A percentile compares a stretch with the other conserved stretches of the same genome.
These are phyloP conservation scores for Sorghum bicolor DNA, from an alignment of 176 grass and related monocot species.

Conservation along the genomic window DNA sequence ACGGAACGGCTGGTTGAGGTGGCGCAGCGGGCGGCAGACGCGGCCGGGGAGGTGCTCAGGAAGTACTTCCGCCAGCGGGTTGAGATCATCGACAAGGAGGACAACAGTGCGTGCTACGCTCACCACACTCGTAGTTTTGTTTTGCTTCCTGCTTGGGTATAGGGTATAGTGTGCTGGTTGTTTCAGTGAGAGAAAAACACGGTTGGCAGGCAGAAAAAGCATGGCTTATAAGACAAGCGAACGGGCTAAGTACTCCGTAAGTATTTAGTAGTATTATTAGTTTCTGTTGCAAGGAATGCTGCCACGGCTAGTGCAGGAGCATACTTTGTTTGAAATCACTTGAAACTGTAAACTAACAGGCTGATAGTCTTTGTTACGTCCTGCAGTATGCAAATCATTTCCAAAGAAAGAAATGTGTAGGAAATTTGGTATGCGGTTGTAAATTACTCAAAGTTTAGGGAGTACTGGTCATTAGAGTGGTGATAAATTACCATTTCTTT, in stretches of 20 bases:
- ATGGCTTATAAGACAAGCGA: too few species aligned
- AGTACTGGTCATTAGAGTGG: too few species aligned
- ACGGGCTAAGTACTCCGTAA: too few species aligned
- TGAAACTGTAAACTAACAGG: not conserved
- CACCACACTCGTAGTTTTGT: not conserved
- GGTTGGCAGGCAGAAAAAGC: too few species aligned
- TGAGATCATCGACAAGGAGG: constrained; percentile 84
- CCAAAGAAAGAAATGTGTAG: not conserved
- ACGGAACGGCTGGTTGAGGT: constrained; percentile 61
- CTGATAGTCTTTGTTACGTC: not conserved
- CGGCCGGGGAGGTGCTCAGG: constrained; percentile 59
- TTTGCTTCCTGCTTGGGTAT: not conserved
- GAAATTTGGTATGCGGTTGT: too few species aligned
- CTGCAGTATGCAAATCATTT: not conserved
- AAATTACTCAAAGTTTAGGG: too few species aligned
- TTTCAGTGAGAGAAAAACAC: too few species aligned
- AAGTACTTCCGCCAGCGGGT: constrained; percentile 84
- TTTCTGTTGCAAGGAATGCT: not conserved
- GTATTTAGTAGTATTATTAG: not conserved
- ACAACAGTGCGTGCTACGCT: constrained; percentile 53
- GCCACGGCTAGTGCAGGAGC: not conserved
- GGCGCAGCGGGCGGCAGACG: constrained; percentile 59
- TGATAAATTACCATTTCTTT: too few species aligned
- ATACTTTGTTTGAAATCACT: not conserved
- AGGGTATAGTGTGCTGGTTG: not conserved